Evolutionary conservation across 345 rosid species (phyloP).

Genomic region (Abelmoschus esculentus): DNA sequence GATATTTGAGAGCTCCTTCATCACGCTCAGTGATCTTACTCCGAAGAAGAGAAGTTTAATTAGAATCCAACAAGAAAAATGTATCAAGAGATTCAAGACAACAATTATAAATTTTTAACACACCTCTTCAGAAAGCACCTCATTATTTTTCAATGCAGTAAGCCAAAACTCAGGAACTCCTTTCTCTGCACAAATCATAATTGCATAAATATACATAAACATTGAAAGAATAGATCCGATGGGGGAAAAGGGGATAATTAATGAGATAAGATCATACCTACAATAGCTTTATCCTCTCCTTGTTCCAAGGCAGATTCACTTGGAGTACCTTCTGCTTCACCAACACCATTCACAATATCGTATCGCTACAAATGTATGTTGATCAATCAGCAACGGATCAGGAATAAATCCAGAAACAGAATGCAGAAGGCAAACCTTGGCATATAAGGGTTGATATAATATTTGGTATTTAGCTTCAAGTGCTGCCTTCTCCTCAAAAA

Average conservation of each 20-base stretch:
- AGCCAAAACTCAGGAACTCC: conserved; percentile 99
- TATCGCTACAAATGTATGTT: conserved; percentile 45
- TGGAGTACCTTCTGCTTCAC: conserved; percentile 53
- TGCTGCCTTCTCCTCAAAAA: conserved; percentile 85
- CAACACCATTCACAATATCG: conserved; percentile 77
- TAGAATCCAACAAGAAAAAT: background rate
- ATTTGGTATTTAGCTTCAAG: conserved; percentile 85
- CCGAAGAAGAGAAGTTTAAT: background rate
- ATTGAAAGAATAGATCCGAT: background rate
- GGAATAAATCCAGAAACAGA: background rate
- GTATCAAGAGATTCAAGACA: background rate
- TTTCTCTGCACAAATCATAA: conserved; percentile 45
- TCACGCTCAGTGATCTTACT: conserved; percentile 78
- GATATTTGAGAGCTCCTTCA: conserved; percentile 83
- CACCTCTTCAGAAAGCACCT: conserved; percentile 82
- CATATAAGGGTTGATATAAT: conserved; percentile 68
- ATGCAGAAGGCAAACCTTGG: conserved; percentile 39
- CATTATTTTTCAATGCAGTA: conserved; percentile 87
- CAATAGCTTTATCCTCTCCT: conserved; percentile 47
- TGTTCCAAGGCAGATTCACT: conserved; percentile 40
- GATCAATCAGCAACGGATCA: background rate
- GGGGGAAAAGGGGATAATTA: background rate
- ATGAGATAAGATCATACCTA: conserved; percentile 35
- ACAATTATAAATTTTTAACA: background rate
- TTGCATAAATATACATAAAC: conserved; percentile 4